Evolutionary conservation across 1,139 yeast genomes (phyloP), one percentile per base, ranked within the genome.

Genomic region (Geotrichum candidum): DNA sequence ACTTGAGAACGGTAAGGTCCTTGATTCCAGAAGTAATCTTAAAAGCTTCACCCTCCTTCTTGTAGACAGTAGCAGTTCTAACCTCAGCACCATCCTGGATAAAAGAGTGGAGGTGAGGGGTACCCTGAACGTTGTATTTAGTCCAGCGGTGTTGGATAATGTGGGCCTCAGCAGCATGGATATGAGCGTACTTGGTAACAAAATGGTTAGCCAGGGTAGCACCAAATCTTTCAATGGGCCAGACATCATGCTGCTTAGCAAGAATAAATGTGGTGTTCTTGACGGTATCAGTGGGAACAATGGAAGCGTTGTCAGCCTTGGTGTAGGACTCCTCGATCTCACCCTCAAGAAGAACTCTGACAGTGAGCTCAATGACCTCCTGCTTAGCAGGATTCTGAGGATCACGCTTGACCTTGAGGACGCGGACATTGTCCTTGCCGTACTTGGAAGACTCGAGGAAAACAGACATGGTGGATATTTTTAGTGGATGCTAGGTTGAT

Each of bases 281-380:
- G 65, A 90, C 92, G 1, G 97, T 90, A 75, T 91, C 97, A 13
- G 97, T 91, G 62, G 97, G 97, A 56, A 91, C 96, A 70, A 91
- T 85, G n/a, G 88, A 82, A 2, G 89, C 74, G 77, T 91, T 91
- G 76, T 91, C 96, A 51, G 96, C 97, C 65, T 86, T 73, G 60
- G 97, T 91, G 78, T 89, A 91, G 2, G 96, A 85, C 41, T 78
- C 77, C 65, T 88, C 96, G 69, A 91, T 86, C 61, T 81, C 82
- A 65, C 97, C 97, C 68, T 82, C 85, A 64, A 91, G 81, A 63
- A 91, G 80, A 29, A 86, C 86, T 67, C 82, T 80, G 59, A 88
- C 96, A 64, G 90, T 87, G 64, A 96, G 90, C 77, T 91, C 97
- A 73, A 88, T 82, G 56, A 91, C 85, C 62, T 90, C 88, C 74